Base-by-base conservation (phyloP, 495 filamentous ascomycete genomes). In the Ramalina intermedia region DNA sequence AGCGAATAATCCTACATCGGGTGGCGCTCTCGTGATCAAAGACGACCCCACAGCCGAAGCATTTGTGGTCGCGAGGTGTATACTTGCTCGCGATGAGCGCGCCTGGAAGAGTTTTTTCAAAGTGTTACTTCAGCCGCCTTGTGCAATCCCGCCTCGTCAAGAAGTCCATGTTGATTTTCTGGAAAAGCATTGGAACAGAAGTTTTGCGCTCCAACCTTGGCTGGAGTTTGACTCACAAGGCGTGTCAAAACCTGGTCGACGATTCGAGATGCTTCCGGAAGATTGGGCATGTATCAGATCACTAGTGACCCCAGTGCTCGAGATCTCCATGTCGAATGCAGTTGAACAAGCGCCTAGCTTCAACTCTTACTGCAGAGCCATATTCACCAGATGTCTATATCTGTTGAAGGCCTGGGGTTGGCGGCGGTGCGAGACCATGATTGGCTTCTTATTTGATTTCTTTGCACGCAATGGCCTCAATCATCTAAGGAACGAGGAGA, bases 371-470 rank as follows among this genome's bases (percentile, higher is more conserved):
- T 82, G 84, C 54, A 78, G 84, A 41, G 72, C 78, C 6, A 58
- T 84, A 5, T 75, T 94, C 24, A 74, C 74, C 11, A 73, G 91
- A 46, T 95, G 89, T 59, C 79, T 89, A 57, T 71, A 75, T 55
- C 73, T 98, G 27, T 81, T 94, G 37, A 71, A 76, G 39, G 66
- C 68, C 49, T 98, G 91, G 91, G 82, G 85, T 4, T 96, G 91
- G 91, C 70, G 72, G 51, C 80, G 78, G 56, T 89, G 83, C 62
- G 85, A 85, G 45, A 62, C 72, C 11, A 78, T 94, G 26, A 75
- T 98, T 37, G 82, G 82, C 17, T 76, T 72, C 0, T 71, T 95
- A 4, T 98, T 94, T 55, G 87, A 94, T 61, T 95, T 94, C 60
- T 96, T 94, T 55, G 86, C 84, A 3, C 79, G 73, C 3, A 82